Evolutionary conservation across 768 basidiomycete genomes (phyloP).

Genomic region (Pleurotus tuber-regium): DNA sequence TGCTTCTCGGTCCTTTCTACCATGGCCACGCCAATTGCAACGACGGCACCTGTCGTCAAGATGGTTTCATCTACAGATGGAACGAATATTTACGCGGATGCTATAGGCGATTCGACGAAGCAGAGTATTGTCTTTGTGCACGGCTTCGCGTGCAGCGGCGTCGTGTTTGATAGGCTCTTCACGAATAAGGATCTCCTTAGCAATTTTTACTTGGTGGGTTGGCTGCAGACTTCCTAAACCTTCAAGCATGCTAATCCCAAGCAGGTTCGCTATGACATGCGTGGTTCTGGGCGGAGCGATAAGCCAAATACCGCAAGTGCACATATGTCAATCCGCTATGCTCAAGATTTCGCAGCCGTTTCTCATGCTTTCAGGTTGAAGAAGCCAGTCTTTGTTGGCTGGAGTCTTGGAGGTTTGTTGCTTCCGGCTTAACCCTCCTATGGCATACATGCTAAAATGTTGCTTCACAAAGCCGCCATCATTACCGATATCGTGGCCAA

Average conservation of each 20-base stretch:
- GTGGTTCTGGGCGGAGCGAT: conserved; percentile 9
- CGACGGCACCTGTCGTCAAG: not conserved
- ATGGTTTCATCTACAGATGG: conserved; percentile 28
- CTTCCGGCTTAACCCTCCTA: not conserved
- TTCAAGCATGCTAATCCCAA: not conserved
- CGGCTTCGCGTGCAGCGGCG: not conserved
- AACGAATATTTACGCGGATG: conserved; percentile 27
- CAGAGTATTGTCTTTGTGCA: conserved; percentile 12
- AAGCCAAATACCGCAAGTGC: conserved; percentile 4
- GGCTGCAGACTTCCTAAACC: not conserved
- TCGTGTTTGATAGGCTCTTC: conserved; percentile 9
- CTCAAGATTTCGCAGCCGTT: conserved; percentile 8
- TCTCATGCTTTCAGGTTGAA: not conserved
- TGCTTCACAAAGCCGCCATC: conserved; percentile 21
- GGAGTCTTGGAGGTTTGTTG: conserved; percentile 25
- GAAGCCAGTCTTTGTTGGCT: conserved; percentile 7
- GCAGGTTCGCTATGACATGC: conserved; percentile 11
- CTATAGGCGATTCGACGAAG: conserved; percentile 5
- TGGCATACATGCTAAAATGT: not conserved
- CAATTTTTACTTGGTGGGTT: not conserved
- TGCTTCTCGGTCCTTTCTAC: not conserved
- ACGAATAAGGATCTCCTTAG: not conserved
- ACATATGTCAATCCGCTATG: not conserved
- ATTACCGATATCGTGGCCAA: conserved; percentile 27
- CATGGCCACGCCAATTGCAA: not conserved